Conservation (phyloP, 1,284 basidiomycete genomes). For the Tilletiaria anomala region DNA sequence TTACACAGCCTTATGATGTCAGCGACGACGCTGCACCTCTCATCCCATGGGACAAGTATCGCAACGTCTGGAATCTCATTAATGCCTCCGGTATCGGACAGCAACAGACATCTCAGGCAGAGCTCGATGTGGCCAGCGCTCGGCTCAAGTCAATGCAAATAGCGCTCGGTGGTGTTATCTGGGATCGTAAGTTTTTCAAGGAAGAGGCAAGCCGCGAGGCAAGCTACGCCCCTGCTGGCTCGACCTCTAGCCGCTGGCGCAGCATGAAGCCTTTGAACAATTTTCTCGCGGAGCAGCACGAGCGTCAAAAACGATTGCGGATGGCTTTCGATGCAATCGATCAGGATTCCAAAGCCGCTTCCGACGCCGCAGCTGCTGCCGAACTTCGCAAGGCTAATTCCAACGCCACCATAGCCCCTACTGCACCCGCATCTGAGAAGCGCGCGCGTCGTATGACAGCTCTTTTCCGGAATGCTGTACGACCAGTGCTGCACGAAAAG, state of each 20-base stretch:
- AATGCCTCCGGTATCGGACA: conserved; percentile 13
- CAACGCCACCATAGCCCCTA: background rate
- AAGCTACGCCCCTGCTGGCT: conserved; percentile 9
- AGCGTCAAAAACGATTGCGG: conserved; percentile 23
- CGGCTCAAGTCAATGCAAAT: conserved; percentile 21
- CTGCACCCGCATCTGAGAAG: conserved; percentile 4
- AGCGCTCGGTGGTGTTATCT: conserved; percentile 18
- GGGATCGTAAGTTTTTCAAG: conserved; percentile 24
- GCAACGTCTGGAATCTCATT: conserved; percentile 26
- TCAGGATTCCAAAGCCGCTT: conserved; percentile 1
- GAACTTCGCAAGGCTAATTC: background rate
- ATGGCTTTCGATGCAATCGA: conserved; percentile 11
- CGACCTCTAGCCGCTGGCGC: conserved; percentile 6
- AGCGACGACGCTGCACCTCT: conserved; percentile 12
- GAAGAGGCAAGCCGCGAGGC: conserved; percentile 30
- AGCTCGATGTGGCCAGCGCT: conserved; percentile 15
- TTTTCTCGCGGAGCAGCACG: conserved; percentile 20
- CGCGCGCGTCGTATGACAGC: conserved; percentile 31
- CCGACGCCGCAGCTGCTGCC: background rate
- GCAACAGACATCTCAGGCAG: conserved; percentile 1
- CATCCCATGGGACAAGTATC: conserved; percentile 30
- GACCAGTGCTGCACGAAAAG: conserved; percentile 23
- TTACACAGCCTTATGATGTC: conserved; percentile 5
- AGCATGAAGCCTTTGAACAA: conserved; percentile 15
- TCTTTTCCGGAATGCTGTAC: conserved; percentile 29